Conservation (phyloP, 768 basidiomycete species). For the Brasilioporus rufonigricans region DNA sequence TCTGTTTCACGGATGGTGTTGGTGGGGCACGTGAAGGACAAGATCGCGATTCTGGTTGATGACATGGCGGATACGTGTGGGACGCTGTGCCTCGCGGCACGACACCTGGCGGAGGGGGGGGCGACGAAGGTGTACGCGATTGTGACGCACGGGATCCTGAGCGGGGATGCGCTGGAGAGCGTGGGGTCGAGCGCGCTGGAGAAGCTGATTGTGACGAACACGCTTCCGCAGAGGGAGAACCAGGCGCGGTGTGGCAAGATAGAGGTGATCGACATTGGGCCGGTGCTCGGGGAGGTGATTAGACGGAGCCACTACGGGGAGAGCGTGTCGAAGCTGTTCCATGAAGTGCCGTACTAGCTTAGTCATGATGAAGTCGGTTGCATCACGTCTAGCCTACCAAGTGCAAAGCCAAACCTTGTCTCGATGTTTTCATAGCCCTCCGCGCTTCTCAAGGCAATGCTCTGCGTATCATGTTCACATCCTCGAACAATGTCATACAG, state of each 20-base stretch:
- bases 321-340: conserved; percentile 84
- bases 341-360: conserved; percentile 80
- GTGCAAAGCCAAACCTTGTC: not conserved
- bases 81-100: conserved; percentile 88
- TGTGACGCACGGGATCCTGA: conserved; percentile 95
- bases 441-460: conserved; percentile 34
- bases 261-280: conserved; percentile 92
- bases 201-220: conserved; percentile 98
- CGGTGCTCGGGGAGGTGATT: conserved; percentile 94
- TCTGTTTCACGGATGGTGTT: conserved; percentile 94
- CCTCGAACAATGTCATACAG: conserved; percentile 32
- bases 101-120: conserved; percentile 86
- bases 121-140: conserved; percentile 84
- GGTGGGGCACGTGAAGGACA: conserved; percentile 90
- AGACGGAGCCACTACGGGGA: conserved; percentile 97
- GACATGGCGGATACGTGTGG: conserved; percentile 99
- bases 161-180: conserved; percentile 78
- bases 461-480: conserved; percentile 33
- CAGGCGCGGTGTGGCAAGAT: conserved; percentile 71
- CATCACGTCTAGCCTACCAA: not conserved
- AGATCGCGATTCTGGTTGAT: conserved; percentile 93
- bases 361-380: conserved; percentile 12
- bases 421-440: conserved; percentile 22
- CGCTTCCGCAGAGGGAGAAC: conserved; percentile 86
- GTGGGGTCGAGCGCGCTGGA: conserved; percentile 76